phyloP scores from a whole-genome alignment of 2,329 filamentous ascomycete species.

The Davidsoniella virescens region DNA sequence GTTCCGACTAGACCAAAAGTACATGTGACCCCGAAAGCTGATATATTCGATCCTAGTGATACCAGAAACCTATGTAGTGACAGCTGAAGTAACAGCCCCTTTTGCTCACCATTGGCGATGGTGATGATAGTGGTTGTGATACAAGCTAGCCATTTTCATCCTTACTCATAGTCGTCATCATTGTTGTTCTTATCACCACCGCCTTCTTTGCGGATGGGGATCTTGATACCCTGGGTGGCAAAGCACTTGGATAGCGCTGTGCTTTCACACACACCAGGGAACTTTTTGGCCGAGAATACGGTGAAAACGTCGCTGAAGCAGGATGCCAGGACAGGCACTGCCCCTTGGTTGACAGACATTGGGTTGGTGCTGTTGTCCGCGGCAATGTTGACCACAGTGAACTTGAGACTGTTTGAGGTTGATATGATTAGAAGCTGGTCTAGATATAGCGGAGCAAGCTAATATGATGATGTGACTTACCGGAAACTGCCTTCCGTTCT shows the following conservation, averaged over 20 bases:
- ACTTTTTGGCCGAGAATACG: conserved; percentile 94
- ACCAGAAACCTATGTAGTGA: too few species aligned
- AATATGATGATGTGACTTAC: conserved; percentile 30
- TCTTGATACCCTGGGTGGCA: conserved; percentile 87
- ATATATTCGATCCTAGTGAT: too few species aligned
- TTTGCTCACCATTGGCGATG: too few species aligned
- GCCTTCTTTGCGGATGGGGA: conserved; percentile 83
- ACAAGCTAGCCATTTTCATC: conserved; percentile 18
- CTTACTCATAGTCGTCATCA: conserved; percentile 31
- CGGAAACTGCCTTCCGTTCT: conserved; percentile 82
- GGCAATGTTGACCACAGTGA: conserved; percentile 67
- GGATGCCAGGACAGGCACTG: conserved; percentile 67
- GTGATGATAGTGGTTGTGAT: too few species aligned
- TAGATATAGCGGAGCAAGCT: background rate
- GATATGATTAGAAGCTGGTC: background rate
- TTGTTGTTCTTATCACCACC: conserved; percentile 27
- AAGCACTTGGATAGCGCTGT: conserved; percentile 85
- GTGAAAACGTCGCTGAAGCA: conserved; percentile 81
- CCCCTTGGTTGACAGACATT: conserved; percentile 49
- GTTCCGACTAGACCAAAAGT: too few species aligned
- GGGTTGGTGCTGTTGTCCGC: conserved; percentile 22
- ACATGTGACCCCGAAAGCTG: too few species aligned
- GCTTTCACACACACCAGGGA: conserved; percentile 91
- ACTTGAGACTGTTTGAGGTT: conserved; percentile 33
- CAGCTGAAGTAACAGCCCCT: too few species aligned